These are phyloP conservation scores for Grosmannia penicillata DNA, from an alignment of 2,329 filamentous ascomycete species.

Conservation along the genomic window DNA sequence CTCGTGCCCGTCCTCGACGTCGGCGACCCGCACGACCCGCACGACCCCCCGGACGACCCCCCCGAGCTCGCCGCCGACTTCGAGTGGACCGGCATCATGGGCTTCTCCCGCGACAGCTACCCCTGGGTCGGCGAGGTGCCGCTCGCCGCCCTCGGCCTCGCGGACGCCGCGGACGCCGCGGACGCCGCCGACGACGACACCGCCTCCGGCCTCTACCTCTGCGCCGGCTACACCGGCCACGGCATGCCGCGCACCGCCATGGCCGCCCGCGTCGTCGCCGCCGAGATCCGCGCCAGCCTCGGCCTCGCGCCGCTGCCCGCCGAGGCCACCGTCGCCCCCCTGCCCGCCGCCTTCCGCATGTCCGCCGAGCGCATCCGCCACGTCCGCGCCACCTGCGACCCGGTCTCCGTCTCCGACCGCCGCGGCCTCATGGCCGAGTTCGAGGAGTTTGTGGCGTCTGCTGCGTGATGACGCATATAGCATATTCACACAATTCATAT, in stretches of 20 bases:
- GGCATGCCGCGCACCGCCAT: conserved; percentile 64
- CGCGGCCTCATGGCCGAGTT: conserved; percentile 5
- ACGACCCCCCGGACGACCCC: conserved; percentile 3
- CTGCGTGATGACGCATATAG: no score
- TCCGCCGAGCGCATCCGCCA: conserved; percentile 5
- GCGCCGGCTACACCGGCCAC: conserved; percentile 56
- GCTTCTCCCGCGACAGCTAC: conserved; percentile 49
- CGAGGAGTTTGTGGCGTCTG: background rate
- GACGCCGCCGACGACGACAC: background rate
- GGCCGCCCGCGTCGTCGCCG: conserved; percentile 46
- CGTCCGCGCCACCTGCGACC: conserved; percentile 2
- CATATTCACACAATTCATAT: no score
- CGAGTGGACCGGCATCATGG: conserved; percentile 75
- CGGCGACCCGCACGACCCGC: conserved; percentile 19
- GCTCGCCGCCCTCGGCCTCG: conserved; percentile 14
- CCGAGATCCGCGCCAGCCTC: conserved; percentile 32
- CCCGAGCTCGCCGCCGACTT: conserved; percentile 35
- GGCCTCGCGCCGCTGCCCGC: background rate
- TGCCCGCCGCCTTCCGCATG: conserved; percentile 9
- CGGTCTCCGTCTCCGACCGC: conserved; percentile 3
- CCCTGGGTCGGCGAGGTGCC: conserved; percentile 63
- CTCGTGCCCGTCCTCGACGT: conserved; percentile 21
- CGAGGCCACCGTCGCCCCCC: conserved; percentile 16
- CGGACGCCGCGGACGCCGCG: background rate
- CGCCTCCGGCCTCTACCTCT: conserved; percentile 46